Conservation (phyloP, 805 yeast species). For the Monosporozyma aerobia region DNA sequence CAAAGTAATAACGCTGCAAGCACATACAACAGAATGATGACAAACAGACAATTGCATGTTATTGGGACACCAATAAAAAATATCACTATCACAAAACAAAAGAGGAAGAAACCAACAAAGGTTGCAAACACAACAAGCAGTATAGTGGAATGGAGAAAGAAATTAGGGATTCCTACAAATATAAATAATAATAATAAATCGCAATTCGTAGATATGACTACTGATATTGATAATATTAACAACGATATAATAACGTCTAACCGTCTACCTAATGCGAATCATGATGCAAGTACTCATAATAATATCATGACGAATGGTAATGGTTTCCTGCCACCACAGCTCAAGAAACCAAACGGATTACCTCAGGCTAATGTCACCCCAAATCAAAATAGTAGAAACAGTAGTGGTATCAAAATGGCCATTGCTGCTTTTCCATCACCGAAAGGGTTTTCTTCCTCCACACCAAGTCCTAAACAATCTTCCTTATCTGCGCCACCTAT, state of each 20-base stretch:
- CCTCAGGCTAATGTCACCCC: not conserved
- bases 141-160: slow-evolving; percentile 32
- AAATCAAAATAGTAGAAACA: not conserved
- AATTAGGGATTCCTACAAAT: slow-evolving; percentile 20
- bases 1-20: not conserved
- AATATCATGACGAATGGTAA: not conserved
- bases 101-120: slow-evolving; percentile 24
- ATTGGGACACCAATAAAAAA: slow-evolving; percentile 23
- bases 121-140: slow-evolving; percentile 26
- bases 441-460: not conserved
- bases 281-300: not conserved
- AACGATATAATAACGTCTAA: not conserved
- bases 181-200: slow-evolving; percentile 5
- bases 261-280: not conserved
- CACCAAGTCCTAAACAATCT: not conserved
- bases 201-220: not conserved
- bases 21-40: slow-evolving; percentile 12
- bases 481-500: not conserved
- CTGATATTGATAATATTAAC: not conserved
- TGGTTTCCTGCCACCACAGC: not conserved
- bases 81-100: slow-evolving; percentile 23
- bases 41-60: slow-evolving; percentile 20
- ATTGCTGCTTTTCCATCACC: not conserved
- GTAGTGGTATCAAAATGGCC: not conserved
- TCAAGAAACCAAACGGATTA: not conserved